A percentile compares a stretch with the other conserved stretches of the same genome.
These are phyloP conservation scores for Balansia obtecta DNA, from an alignment of 2,329 filamentous ascomycete species.

Conservation along the genomic window DNA sequence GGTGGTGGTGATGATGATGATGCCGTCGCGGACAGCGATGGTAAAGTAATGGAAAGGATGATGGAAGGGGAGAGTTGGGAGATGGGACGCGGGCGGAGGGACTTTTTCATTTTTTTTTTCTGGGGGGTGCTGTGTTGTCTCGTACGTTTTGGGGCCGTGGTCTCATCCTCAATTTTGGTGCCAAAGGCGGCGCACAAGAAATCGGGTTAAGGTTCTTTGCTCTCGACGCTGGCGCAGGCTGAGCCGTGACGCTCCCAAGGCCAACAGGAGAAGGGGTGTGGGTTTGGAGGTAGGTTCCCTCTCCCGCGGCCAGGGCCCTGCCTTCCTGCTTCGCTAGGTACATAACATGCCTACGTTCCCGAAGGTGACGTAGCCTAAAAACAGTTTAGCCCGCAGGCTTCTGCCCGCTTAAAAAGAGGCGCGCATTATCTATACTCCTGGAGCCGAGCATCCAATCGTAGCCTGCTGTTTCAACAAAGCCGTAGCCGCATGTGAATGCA, in stretches of 20 bases:
- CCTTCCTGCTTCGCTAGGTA: not conserved
- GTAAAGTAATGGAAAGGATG: slow-evolving; percentile 9
- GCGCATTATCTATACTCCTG: slow-evolving; percentile 9
- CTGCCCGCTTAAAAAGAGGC: not conserved
- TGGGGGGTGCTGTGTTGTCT: slow-evolving; percentile 21
- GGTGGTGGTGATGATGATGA: slow-evolving; percentile 14
- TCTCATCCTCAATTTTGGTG: slow-evolving; percentile 28
- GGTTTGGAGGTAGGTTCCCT: slow-evolving; percentile 8
- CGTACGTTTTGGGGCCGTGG: slow-evolving; percentile 25
- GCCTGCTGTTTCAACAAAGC: not conserved
- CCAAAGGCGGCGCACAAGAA: slow-evolving; percentile 26
- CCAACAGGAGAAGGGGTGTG: slow-evolving; percentile 10
- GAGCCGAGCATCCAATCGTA: not conserved
- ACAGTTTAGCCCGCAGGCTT: not conserved
- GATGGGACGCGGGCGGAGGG: slow-evolving; percentile 15
- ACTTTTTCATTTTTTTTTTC: slow-evolving; percentile 19
- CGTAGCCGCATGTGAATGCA: slow-evolving; percentile 4
- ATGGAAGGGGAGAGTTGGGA: slow-evolving; percentile 11
- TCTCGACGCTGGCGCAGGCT: slow-evolving; percentile 11
- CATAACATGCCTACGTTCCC: not conserved
- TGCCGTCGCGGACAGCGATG: slow-evolving; percentile 17
- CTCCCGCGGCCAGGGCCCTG: slow-evolving; percentile 2
- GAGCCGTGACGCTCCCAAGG: slow-evolving; percentile 14
- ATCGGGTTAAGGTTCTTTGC: slow-evolving; percentile 20
- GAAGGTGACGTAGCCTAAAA: not conserved